These are phyloP conservation scores for Miamiensis avidus DNA, from an alignment of 169 alveolate species.

Conservation along the genomic window DNA sequence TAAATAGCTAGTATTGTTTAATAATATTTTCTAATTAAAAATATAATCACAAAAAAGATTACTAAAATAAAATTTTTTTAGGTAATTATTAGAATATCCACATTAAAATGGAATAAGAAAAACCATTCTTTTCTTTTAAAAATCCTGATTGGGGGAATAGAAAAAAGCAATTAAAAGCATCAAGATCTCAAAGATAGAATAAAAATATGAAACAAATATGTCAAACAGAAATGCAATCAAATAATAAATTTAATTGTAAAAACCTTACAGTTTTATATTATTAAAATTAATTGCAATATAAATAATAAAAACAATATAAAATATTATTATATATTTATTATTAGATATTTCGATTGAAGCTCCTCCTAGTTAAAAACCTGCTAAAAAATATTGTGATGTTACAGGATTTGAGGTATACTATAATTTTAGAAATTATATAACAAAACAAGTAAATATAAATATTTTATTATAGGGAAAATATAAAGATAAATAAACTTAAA, in stretches of 20 bases:
- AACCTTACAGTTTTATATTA: background rate
- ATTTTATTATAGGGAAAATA: slow-evolving; percentile 17
- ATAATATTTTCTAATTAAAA: no score
- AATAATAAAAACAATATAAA: no score
- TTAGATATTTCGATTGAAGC: slow-evolving; percentile 33
- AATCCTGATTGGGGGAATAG: slow-evolving; percentile 18
- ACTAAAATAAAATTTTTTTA: no score
- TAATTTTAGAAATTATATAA: background rate
- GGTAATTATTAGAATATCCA: no score
- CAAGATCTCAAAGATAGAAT: slow-evolving; percentile 3
- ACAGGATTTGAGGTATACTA: slow-evolving; percentile 29
- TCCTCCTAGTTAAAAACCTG: slow-evolving; percentile 24
- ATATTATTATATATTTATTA: no score
- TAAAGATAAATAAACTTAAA: slow-evolving; percentile 25
- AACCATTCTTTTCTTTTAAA: slow-evolving; percentile 2
- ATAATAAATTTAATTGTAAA: slow-evolving; percentile 32
- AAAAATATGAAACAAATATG: slow-evolving; percentile 7
- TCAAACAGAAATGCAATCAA: slow-evolving; percentile 1
- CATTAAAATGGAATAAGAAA: background rate
- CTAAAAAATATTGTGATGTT: slow-evolving; percentile 38
- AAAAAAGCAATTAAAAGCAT: slow-evolving; percentile 28
- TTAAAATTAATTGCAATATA: background rate
- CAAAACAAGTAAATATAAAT: background rate
- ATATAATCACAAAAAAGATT: no score
- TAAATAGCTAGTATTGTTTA: no score